Evolutionary conservation across 495 filamentous ascomycete species (phyloP).

Genomic region (Aspergillus mulundensis): DNA sequence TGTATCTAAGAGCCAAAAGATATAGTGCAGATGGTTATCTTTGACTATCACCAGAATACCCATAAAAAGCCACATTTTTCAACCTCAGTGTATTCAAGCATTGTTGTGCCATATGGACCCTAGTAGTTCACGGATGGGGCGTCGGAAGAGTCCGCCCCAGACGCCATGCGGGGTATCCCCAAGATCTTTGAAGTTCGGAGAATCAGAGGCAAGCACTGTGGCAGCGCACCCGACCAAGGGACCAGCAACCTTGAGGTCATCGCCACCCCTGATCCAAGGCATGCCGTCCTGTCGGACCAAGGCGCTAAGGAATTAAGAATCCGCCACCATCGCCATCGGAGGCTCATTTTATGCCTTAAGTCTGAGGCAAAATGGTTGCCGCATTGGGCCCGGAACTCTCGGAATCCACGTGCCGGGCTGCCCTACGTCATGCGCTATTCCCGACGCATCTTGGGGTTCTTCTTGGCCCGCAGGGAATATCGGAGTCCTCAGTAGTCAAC

Average conservation of each 20-base stretch:
- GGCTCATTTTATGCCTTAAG: neutral
- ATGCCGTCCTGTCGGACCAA: neutral
- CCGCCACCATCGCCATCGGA: neutral
- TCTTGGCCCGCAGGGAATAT: too few relatives aligned
- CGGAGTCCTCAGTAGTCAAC: too few relatives aligned
- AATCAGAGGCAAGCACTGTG: neutral
- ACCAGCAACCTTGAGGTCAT: neutral
- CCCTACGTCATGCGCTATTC: neutral
- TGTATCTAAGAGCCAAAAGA: too few relatives aligned
- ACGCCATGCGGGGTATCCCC: neutral
- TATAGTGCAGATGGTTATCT: too few relatives aligned
- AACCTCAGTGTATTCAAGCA: too few relatives aligned
- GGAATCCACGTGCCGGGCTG: neutral
- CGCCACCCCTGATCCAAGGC: neutral
- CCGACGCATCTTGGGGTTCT: neutral
- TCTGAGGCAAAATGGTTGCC: neutral
- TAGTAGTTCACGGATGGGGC: neutral
- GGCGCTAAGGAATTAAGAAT: constrained; percentile 4
- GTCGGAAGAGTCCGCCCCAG: neutral
- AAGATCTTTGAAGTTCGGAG: neutral
- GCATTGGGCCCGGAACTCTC: neutral
- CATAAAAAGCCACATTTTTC: too few relatives aligned
- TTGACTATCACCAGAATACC: too few relatives aligned
- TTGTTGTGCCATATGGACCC: too few relatives aligned
- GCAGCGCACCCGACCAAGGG: neutral